Evolutionary conservation across 352 stramenopile species (phyloP).

Genomic region (Phytophthora melonis): DNA sequence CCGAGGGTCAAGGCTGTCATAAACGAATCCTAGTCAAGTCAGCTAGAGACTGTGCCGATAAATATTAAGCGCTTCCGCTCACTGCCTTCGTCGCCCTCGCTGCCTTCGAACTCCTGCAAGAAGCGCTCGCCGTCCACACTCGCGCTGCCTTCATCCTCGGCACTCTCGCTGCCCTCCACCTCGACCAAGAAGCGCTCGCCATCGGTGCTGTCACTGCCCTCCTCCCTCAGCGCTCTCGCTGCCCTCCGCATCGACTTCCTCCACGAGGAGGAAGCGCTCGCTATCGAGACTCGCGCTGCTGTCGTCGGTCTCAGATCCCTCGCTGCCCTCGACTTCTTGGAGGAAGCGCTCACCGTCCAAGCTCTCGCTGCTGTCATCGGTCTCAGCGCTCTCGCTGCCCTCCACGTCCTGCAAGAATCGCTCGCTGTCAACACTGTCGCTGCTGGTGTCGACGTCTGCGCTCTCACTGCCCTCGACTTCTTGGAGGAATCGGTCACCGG

Average conservation of each 20-base stretch:
- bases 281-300: not conserved
- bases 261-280: constrained; percentile 20
- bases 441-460: not conserved
- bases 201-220: constrained; percentile 6
- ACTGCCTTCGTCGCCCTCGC: constrained; percentile 6
- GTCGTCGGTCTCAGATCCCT: constrained; percentile 2
- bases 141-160: not conserved
- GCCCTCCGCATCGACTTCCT: constrained; percentile 1
- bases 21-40: not conserved
- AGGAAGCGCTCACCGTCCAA: not conserved
- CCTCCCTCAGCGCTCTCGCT: constrained; percentile 15
- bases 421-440: not conserved
- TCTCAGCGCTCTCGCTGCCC: not conserved
- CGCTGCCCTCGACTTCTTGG: constrained; percentile 7
- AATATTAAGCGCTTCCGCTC: not conserved
- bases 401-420: constrained; percentile 8
- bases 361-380: not conserved
- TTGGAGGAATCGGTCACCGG: too few relatives aligned
- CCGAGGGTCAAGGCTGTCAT: not conserved
- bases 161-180: constrained; percentile 6
- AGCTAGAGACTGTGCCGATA: not conserved
- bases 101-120: constrained; percentile 10
- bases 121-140: not conserved
- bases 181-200: constrained; percentile 10
- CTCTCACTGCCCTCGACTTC: constrained; percentile 6